Evolutionary conservation across 2,329 filamentous ascomycete genomes (phyloP), one percentile per base, ranked within the genome.

Genomic region (Pseudocercospora musae): DNA sequence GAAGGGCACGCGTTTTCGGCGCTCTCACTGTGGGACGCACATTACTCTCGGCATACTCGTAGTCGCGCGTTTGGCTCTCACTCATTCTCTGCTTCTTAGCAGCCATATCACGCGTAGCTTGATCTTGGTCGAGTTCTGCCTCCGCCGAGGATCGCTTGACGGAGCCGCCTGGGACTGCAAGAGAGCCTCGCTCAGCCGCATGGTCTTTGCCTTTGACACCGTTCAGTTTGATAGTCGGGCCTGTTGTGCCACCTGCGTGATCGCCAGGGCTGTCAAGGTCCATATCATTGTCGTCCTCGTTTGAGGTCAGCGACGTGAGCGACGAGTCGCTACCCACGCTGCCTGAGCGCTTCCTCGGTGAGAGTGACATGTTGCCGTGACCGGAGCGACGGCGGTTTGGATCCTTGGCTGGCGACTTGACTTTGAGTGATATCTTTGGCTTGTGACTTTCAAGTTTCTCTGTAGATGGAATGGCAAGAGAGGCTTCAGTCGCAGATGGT

Each of bases 91-190:
- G 70, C 69, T 75, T 75, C 68, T 75, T 75, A 8, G 68, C 70
- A 18, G 69, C 67, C 27, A 54, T 54, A 27, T 74, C 62, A 10
- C 50, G 61, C 10, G 66, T 69, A 31, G 73, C 70, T 27, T 64
- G 65, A 54, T 72, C 71, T 25, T 72, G 67, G 23, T 71, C 70
- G 13, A 71, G 60, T 15, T 73, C 73, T 49, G 73, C 72, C 29
- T 76, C 72, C 29, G 71, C 72, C 23, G 75, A 74, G 11, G 74
- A 71, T n/a, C 75, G 70, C 67, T 77, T 77, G 9, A 50, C 46
- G 8, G 50, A 49, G 18, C 46, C 46, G 21, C 68, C 64, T 6
- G 71, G 71, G 23, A 69, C 68, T 20, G 65, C 64, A 5, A 74
- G 66, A 52, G 65, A 69, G 44, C 68, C 70, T 37, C 69, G 70